A percentile compares a stretch with the other conserved stretches of the same genome.
Evolutionary conservation across 2,329 filamentous ascomycete genomes (phyloP).

Genomic region (Cladosporium colombiae): DNA sequence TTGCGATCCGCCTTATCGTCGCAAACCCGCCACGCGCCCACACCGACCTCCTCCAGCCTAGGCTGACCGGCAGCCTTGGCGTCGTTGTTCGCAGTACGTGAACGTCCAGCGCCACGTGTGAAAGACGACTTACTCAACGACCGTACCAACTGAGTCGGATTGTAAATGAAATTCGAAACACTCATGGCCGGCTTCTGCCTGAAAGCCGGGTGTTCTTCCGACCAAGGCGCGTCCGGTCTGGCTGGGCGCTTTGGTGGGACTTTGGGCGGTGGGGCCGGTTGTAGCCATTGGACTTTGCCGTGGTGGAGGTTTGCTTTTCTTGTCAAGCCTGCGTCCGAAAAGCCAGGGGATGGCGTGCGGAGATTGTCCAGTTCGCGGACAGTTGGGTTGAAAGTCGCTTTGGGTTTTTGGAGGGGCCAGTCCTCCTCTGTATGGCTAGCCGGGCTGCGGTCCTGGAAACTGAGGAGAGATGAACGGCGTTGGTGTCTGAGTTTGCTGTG

Average conservation of each 20-base stretch:
- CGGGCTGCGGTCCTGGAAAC: background rate
- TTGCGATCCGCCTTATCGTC: background rate
- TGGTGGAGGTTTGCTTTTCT: conserved; percentile 10
- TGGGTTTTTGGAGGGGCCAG: background rate
- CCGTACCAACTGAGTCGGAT: background rate
- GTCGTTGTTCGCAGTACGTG: background rate
- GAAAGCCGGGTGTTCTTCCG: background rate
- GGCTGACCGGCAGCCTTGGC: background rate
- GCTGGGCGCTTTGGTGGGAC: background rate
- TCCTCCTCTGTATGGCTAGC: background rate
- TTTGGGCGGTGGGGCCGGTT: background rate
- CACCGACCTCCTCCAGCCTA: conserved; percentile 6
- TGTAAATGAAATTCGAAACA: background rate
- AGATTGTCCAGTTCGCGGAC: background rate
- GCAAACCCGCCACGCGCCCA: conserved; percentile 8
- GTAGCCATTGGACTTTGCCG: conserved; percentile 10
- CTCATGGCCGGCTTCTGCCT: background rate
- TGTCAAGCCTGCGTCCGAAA: background rate
- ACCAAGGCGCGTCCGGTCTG: background rate
- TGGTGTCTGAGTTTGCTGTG: background rate
- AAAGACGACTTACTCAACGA: background rate
- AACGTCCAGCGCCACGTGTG: background rate
- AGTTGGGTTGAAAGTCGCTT: background rate
- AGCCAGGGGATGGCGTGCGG: background rate
- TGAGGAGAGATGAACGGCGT: background rate